These are phyloP conservation scores for Lasiodiplodia sp. DNA, from an alignment of 2,329 filamentous ascomycete genomes.

Conservation along the genomic window DNA sequence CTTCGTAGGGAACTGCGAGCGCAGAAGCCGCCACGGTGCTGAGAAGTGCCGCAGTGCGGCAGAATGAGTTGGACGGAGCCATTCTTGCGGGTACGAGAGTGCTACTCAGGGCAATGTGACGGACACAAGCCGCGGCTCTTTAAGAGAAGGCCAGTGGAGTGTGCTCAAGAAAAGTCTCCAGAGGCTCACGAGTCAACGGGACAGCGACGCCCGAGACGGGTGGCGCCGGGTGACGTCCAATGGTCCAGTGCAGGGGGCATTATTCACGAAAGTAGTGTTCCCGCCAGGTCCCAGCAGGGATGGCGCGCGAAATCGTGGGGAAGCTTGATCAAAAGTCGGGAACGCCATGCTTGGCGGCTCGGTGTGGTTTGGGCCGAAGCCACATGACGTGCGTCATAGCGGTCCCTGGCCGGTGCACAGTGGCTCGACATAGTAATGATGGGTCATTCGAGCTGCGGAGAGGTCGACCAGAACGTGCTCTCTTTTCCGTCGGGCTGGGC, in stretches of 20 bases:
- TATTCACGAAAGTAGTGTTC: background rate
- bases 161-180: background rate
- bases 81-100: background rate
- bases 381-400: conserved; percentile 20
- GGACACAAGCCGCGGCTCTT: background rate
- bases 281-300: conserved; percentile 1
- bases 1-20: conserved; percentile 42
- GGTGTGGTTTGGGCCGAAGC: conserved; percentile 17
- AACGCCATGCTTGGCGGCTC: conserved; percentile 7
- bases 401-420: background rate
- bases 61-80: background rate
- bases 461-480: background rate
- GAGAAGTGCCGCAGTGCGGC: conserved; percentile 2
- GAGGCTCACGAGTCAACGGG: conserved; percentile 14
- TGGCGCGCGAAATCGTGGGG: conserved; percentile 1
- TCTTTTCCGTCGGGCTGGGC: background rate
- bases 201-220: conserved; percentile 19
- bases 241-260: background rate
- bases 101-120: background rate
- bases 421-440: background rate
- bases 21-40: background rate
- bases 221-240: background rate
- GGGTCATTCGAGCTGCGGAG: background rate
- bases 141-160: background rate
- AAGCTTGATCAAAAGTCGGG: conserved; percentile 13